Conservation (phyloP, 805 yeast genomes). For the Candida rishiriensis region DNA sequence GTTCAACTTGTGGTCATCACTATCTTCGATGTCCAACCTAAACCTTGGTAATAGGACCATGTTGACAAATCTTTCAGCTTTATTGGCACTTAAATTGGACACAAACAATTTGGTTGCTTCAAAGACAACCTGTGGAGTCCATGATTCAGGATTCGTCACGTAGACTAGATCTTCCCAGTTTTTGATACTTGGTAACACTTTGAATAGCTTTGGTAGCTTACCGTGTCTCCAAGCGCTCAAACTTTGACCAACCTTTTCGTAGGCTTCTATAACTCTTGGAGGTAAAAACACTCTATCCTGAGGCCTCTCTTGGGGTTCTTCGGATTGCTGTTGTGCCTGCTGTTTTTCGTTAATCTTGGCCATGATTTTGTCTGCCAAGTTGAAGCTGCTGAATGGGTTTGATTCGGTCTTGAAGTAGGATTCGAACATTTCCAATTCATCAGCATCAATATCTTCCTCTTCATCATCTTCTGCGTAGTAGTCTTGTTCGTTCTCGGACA, state of each 20-base stretch:
- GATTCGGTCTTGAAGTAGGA: conserved; percentile 45
- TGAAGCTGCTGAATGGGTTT: conserved; percentile 43
- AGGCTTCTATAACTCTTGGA: conserved; percentile 93
- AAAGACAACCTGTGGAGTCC: conserved; percentile 94
- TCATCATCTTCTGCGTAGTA: conserved; percentile 43
- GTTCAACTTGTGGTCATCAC: conserved; percentile 74
- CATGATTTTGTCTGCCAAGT: conserved; percentile 90
- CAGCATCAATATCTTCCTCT: conserved; percentile 61
- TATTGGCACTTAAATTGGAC: conserved; percentile 79
- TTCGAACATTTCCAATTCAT: conserved; percentile 81
- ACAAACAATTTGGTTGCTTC: conserved; percentile 95
- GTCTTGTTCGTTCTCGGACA: conserved; percentile 35
- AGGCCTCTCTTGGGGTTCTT: conserved; percentile 33
- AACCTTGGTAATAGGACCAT: conserved; percentile 66
- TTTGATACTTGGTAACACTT: conserved; percentile 84
- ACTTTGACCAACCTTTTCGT: conserved; percentile 84
- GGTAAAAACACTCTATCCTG: conserved; percentile 82
- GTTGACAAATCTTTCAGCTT: conserved; percentile 80
- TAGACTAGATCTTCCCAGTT: conserved; percentile 95
- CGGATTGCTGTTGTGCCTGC: conserved; percentile 24
- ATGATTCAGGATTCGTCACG: conserved; percentile 85
- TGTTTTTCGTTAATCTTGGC: conserved; percentile 76
- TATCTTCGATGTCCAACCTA: conserved; percentile 64
- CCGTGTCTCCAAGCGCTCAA: conserved; percentile 91
- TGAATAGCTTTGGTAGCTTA: conserved; percentile 92